phyloP scores from a whole-genome alignment of 208 protist genomes.

The Trypanosoma rangeli region DNA sequence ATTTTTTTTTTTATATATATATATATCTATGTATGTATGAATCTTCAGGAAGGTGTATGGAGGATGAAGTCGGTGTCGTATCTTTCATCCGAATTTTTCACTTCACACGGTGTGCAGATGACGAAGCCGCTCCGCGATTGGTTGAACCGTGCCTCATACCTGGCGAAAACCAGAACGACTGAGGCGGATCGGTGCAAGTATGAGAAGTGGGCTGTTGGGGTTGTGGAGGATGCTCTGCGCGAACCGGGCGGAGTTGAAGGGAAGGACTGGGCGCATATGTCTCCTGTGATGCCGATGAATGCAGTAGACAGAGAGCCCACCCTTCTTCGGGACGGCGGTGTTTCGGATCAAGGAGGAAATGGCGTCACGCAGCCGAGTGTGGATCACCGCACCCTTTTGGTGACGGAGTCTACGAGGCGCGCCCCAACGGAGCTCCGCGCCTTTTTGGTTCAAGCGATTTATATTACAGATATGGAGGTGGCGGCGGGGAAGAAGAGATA shows the following conservation, averaged over 20 bases:
- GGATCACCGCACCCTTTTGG: slow-evolving; percentile 34
- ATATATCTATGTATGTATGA: neutral
- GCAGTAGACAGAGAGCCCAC: slow-evolving; percentile 34
- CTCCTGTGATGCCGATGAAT: slow-evolving; percentile 64
- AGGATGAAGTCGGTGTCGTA: slow-evolving; percentile 19
- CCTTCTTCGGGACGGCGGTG: slow-evolving; percentile 19
- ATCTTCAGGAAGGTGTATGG: slow-evolving; percentile 8
- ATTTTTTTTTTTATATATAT: neutral
- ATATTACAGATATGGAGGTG: slow-evolving; percentile 66
- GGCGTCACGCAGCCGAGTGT: neutral
- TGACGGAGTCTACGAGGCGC: slow-evolving; percentile 49
- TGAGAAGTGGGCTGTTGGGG: slow-evolving; percentile 60
- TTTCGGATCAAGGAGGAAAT: neutral
- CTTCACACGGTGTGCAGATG: slow-evolving; percentile 44
- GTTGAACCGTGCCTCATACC: slow-evolving; percentile 59
- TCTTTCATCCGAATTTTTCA: slow-evolving; percentile 54
- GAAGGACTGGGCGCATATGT: slow-evolving; percentile 49
- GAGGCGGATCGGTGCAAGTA: slow-evolving; percentile 49
- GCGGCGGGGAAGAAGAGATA: slow-evolving; percentile 43
- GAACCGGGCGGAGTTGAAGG: slow-evolving; percentile 34
- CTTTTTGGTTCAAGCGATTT: slow-evolving; percentile 64
- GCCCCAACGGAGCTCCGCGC: slow-evolving; percentile 48
- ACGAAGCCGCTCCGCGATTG: slow-evolving; percentile 56
- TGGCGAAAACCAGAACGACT: slow-evolving; percentile 44
- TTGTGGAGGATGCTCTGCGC: slow-evolving; percentile 51